phyloP scores from a whole-genome alignment of 2,329 filamentous ascomycete species.

The Bimuria novae-zelandiae region DNA sequence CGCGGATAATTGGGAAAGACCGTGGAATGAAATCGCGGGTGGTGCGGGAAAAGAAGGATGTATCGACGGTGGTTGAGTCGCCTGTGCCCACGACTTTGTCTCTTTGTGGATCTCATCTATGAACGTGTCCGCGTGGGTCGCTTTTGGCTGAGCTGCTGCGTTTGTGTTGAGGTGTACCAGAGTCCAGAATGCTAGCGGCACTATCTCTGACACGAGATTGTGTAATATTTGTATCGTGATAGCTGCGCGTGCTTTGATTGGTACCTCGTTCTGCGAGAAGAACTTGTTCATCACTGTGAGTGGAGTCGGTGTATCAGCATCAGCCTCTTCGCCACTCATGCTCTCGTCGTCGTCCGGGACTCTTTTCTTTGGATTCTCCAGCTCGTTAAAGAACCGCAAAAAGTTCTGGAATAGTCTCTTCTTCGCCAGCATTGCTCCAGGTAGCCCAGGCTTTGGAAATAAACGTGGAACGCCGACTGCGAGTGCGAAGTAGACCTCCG shows the following conservation, averaged over 20 bases:
- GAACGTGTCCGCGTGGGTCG: slow-evolving; percentile 14
- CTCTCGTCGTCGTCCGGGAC: slow-evolving; percentile 39
- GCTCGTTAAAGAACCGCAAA: slow-evolving; percentile 29
- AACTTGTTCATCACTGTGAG: slow-evolving; percentile 37
- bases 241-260: slow-evolving; percentile 33
- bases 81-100: slow-evolving; percentile 36
- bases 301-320: slow-evolving; percentile 40
- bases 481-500: slow-evolving; percentile 59
- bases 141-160: slow-evolving; percentile 15
- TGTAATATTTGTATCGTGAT: slow-evolving; percentile 37
- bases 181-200: slow-evolving; percentile 42
- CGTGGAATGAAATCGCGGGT: slow-evolving; percentile 34
- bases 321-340: slow-evolving; percentile 38
- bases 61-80: slow-evolving; percentile 41
- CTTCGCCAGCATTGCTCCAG: slow-evolving; percentile 39
- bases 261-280: slow-evolving; percentile 35
- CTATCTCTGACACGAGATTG: slow-evolving; percentile 31
- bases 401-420: slow-evolving; percentile 37
- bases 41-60: slow-evolving; percentile 43
- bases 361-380: slow-evolving; percentile 34
- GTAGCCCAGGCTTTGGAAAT: slow-evolving; percentile 56
- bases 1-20: slow-evolving; percentile 14
- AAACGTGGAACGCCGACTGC: slow-evolving; percentile 61
- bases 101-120: slow-evolving; percentile 34
- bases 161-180: slow-evolving; percentile 34